These are phyloP conservation scores for Wallacemonas rigidus DNA, from an alignment of 208 protist genomes.

Conservation along the genomic window DNA sequence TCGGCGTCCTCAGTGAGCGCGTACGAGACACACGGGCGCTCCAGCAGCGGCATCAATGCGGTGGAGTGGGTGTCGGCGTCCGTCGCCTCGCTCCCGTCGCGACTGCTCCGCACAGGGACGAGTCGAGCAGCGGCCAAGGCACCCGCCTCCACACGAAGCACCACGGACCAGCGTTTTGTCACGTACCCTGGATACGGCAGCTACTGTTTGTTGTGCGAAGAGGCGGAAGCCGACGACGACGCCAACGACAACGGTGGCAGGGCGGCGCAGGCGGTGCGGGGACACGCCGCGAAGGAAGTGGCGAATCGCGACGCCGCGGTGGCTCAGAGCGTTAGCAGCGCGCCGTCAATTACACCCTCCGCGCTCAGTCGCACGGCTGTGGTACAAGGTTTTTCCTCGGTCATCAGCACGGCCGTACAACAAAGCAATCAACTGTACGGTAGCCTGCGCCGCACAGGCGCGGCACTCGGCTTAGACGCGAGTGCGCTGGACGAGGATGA, in stretches of 20 bases:
- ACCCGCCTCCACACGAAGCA: neutral
- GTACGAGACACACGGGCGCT: neutral
- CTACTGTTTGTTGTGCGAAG: neutral
- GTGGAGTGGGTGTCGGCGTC: constrained; percentile 17
- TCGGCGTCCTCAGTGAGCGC: neutral
- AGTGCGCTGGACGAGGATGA: constrained; percentile 56
- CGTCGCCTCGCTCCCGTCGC: constrained; percentile 9
- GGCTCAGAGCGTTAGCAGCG: too few species aligned
- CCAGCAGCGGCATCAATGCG: neutral
- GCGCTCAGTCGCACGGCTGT: constrained; percentile 28
- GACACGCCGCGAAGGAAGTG: too few species aligned
- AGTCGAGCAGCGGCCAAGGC: neutral
- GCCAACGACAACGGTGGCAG: neutral
- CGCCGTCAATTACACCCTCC: constrained; percentile 16
- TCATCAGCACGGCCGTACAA: constrained; percentile 35
- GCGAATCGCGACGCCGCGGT: too few species aligned
- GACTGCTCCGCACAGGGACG: constrained; percentile 1
- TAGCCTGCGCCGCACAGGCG: constrained; percentile 34
- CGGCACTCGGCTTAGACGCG: constrained; percentile 35
- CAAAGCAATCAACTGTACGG: constrained; percentile 23
- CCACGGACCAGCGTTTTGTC: neutral
- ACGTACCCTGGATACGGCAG: constrained; percentile 8
- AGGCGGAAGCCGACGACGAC: neutral
- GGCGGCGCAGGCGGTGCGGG: too few species aligned
- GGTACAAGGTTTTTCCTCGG: constrained; percentile 51